Conservation (phyloP, 1,284 basidiomycete species). For the Rhodotorula sp. region DNA sequence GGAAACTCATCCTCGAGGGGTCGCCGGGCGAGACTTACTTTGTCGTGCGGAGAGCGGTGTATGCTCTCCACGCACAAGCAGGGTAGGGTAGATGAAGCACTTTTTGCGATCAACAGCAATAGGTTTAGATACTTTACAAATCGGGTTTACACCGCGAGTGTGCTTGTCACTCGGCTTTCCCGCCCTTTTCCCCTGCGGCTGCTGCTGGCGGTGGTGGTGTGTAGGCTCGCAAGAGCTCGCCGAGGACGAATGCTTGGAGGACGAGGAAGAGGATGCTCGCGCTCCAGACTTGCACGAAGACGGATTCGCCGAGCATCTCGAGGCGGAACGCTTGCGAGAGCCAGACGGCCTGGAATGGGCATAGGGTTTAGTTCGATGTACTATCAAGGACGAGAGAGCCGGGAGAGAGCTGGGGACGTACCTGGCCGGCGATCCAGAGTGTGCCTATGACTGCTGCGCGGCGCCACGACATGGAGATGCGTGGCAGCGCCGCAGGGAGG, state of each 20-base stretch:
- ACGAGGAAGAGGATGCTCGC: slow-evolving; percentile 70
- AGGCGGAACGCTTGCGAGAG: slow-evolving; percentile 77
- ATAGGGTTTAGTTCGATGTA: neutral
- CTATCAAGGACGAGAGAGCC: too few relatives aligned
- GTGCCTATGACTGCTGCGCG: slow-evolving; percentile 54
- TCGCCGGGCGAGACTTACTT: slow-evolving; percentile 84
- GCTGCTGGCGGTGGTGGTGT: neutral
- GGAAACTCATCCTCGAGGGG: slow-evolving; percentile 82
- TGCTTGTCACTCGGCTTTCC: too few relatives aligned
- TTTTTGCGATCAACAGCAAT: too few relatives aligned
- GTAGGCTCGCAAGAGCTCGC: neutral
- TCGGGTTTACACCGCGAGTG: too few relatives aligned
- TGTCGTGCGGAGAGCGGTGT: slow-evolving; percentile 78
- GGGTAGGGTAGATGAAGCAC: slow-evolving; percentile 23
- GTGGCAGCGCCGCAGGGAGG: slow-evolving; percentile 75
- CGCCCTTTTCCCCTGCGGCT: too few relatives aligned
- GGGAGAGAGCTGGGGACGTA: too few relatives aligned
- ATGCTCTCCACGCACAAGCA: slow-evolving; percentile 69
- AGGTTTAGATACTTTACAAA: neutral
- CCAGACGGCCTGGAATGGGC: slow-evolving; percentile 66
- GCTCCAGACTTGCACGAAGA: slow-evolving; percentile 72
- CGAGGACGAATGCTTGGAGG: neutral
- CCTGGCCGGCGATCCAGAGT: slow-evolving; percentile 72
- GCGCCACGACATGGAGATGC: slow-evolving; percentile 52
- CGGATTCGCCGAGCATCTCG: slow-evolving; percentile 76